Evolutionary conservation across 768 basidiomycete species (phyloP), one percentile per base, ranked within the genome.

Genomic region (Trametes sanguinea): DNA sequence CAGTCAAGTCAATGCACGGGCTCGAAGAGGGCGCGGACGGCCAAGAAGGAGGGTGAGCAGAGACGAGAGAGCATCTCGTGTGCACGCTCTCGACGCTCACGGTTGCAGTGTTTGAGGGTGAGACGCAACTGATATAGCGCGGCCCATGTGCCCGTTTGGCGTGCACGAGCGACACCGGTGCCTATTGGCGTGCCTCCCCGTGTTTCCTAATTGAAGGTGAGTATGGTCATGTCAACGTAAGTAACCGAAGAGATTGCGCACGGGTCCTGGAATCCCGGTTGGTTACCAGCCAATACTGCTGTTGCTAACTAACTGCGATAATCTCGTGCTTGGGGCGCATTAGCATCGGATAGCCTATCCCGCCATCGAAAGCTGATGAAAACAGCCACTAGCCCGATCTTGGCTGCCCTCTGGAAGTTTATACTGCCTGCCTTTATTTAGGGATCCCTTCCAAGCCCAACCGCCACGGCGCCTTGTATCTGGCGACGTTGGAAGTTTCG

Each of bases 151-250:
- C 57, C 50, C 48, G 50, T 35, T 33, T n/a, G 33, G 45, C 13
- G 14, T 33, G 50, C 48, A 56, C 50, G 50, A 42, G 52, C 40
- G 29, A 50, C 43, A 13, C 37, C 43, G 43, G 61, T 51, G 54
- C 29, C 51, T 50, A 46, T 51, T 56, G 57, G 57, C 22, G 57
- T 58, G 62, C 56, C 51, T 56, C 44, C 54, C 55, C 37, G 56
- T 37, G 17, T 48, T 57, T 22, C 62, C 54, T 52, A 46, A 53
- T 42, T 56, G 56, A 33, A 57, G 55, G 56, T 63, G 39, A 57
- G 56, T 63, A 63, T 57, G 56, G 51, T 63, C 62, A 63, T 63
- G 37, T 63, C 55, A 45, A 63, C 62, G 62, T 63, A 63, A 63
- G 56, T 57, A 56, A 48, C 56, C 53, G 54, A 52, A 2, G 40